Percentiles rank a stretch among this genome's conserved stretches.
Conservation (phyloP, 2,329 filamentous ascomycete genomes). For the Fusarium mundagurra region DNA sequence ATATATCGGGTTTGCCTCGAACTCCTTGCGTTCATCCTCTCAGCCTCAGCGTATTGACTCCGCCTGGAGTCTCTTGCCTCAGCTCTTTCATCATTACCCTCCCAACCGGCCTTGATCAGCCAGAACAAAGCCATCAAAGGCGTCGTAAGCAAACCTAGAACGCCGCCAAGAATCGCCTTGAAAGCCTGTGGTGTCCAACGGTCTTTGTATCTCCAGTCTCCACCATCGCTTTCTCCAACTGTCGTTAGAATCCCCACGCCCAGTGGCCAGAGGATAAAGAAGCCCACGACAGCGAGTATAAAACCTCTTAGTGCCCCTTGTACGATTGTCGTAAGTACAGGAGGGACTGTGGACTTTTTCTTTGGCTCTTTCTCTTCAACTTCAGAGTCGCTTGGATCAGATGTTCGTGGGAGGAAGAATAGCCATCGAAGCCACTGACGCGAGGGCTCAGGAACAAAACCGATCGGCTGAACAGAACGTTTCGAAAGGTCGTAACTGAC, state of each 20-base stretch:
- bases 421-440: slow-evolving; percentile 52
- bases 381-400: background rate
- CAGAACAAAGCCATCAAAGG: slow-evolving; percentile 61
- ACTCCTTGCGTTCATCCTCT: background rate
- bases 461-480: slow-evolving; percentile 58
- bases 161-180: slow-evolving; percentile 59
- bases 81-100: slow-evolving; percentile 18
- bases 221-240: slow-evolving; percentile 48
- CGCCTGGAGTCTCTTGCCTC: slow-evolving; percentile 13
- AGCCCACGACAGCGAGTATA: slow-evolving; percentile 47
- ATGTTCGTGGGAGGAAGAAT: slow-evolving; percentile 27
- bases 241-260: slow-evolving; percentile 55
- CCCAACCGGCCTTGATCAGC: slow-evolving; percentile 61
- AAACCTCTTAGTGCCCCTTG: slow-evolving; percentile 44
- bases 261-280: slow-evolving; percentile 56
- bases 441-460: slow-evolving; percentile 53
- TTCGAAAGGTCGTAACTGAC: slow-evolving; percentile 58
- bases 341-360: background rate
- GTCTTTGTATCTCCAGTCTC: slow-evolving; percentile 56
- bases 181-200: slow-evolving; percentile 60
- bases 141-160: slow-evolving; percentile 58
- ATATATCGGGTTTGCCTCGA: background rate
- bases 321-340: slow-evolving; percentile 35
- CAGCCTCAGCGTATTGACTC: background rate
- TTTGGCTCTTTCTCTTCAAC: background rate